Base-by-base conservation (phyloP, 257 asterid species). In the Solanum medicagineum region DNA sequence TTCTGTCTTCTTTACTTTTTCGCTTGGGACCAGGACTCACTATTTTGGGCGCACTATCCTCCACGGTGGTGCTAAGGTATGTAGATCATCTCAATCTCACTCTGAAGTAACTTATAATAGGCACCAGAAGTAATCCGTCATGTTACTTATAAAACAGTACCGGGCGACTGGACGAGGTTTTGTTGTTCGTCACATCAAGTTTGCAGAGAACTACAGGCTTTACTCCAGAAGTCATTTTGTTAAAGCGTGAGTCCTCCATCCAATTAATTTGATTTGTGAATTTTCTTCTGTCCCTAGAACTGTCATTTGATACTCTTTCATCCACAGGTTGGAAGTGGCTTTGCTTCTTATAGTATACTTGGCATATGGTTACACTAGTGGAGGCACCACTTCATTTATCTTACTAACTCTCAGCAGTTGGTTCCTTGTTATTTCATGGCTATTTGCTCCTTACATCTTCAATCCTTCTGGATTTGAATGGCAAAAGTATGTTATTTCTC, bases 51-150 rank as follows among this genome's bases (percentile, higher is more conserved):
- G 99, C 44, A 97, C 99, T 69, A 90, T 97, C 89, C 98, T 97
- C 87, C 99, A 97, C 86, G 99, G 99, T 86, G 99, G 99, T 77
- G 99, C 99, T 81, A 97, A 96, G 97, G 99, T 96, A 90, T 88
- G 87, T 60, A 77, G 73, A 60, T 20, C 83, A 62, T 56, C 32
- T 51, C 71, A 51, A 68, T 83, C 55, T 19, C 63, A 81, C 73
- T 49, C 74, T 81, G 83, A 53, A 49, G 59, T 66, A 45, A 65
- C 12, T 20, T 66, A 29, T 83, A 73, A 49, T 66, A 19, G 81
- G 87, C 73, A 84, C 81, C 84, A 29, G 79, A 44, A 54, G 20
- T 84, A 84, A 86, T 81, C 87, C 59, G 20, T 84, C 19, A n/a
- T 86, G 86, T 26, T 75, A 83, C 19, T 87, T 47, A 62, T 89